Evolutionary conservation across 192 early-diverging fungal genomes (phyloP).

Genomic region (Lunasporangiospora selenospora): DNA sequence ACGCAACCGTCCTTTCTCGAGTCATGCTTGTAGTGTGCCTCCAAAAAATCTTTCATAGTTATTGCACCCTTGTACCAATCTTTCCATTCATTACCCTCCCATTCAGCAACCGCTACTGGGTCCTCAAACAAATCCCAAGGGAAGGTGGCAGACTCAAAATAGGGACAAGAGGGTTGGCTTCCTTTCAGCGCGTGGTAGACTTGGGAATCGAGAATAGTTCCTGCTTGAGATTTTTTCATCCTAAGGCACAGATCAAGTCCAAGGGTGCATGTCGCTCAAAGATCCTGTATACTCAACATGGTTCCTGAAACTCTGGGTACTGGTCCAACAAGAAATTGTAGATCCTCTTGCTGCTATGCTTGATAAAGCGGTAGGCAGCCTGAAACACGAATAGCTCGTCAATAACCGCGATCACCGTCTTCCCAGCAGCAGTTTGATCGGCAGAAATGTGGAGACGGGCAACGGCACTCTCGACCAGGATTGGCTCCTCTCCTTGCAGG

Average conservation of each 20-base stretch:
- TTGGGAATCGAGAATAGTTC: not conserved
- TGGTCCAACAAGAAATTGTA: not conserved
- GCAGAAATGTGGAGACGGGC: too few relatives aligned
- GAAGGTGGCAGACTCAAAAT: not conserved
- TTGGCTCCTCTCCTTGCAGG: too few relatives aligned
- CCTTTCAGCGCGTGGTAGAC: not conserved
- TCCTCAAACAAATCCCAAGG: not conserved
- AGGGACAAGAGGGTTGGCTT: not conserved
- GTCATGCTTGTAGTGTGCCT: slow-evolving; percentile 1
- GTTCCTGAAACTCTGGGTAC: slow-evolving; percentile 1
- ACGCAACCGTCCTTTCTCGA: not conserved
- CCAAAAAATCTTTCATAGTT: not conserved
- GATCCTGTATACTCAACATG: not conserved
- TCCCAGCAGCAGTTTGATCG: too few relatives aligned
- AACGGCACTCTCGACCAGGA: too few relatives aligned
- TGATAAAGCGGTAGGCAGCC: too few relatives aligned
- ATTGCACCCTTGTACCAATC: not conserved
- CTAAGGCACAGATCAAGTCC: not conserved
- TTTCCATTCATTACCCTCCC: not conserved
- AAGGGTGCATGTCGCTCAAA: slow-evolving; percentile 2
- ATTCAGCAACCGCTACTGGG: not conserved
- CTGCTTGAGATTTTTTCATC: not conserved
- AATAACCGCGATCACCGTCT: too few relatives aligned
- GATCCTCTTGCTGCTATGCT: not conserved
- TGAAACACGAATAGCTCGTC: too few relatives aligned